Evolutionary conservation across 305 asterid species (phyloP), one percentile per base, ranked within the genome.

Genomic region (Plantago coronopus): DNA sequence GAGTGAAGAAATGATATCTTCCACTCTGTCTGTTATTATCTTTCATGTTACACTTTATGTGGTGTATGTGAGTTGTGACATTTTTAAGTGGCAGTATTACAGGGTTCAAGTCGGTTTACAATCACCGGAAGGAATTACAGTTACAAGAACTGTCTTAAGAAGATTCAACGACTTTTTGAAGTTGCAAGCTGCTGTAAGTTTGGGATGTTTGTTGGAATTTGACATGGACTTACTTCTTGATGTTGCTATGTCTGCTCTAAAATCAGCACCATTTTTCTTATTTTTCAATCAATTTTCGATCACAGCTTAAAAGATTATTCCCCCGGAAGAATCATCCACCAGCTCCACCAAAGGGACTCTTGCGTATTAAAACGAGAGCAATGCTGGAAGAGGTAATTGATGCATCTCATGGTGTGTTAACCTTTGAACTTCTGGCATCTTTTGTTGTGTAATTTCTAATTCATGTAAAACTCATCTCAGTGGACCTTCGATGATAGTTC

Each of bases 71-170:
- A 9, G 54, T 62, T 71, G 72, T 82, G 69, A 82, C 82, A 65
- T 72, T 75, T 69, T 69, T 61, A 68, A 61, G 69, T 71, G 84
- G 79, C 96, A 89, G 99, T 94, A 85, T 78, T 94, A 89, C 88
- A 89, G 99, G 95, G 93, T 94, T 70, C 81, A 83, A 72, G 87
- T 94, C 20, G 96, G 96, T 63, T n/a, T 87, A 67, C 99, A 94
- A 74, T 94, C 99, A 71, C 95, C 96, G 16, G 86, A 78, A 72
- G 97, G 97, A 63, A 69, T 79, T 80, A 89, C 99, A 37, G 82
- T 86, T 44, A 75, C 93, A 54, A 90, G 96, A 73, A 75, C 84
- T 37, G 83, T 94, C 63, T 66, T 94, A 75, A 86, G 99, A 73
- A 87, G 99, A 79, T 94, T 94, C 68, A 94, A 94, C 64, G 96